A percentile compares a stretch with the other conserved stretches of the same genome.
phyloP scores from a whole-genome alignment of 2,329 filamentous ascomycete species.

The Pseudogymnoascus sp. region DNA sequence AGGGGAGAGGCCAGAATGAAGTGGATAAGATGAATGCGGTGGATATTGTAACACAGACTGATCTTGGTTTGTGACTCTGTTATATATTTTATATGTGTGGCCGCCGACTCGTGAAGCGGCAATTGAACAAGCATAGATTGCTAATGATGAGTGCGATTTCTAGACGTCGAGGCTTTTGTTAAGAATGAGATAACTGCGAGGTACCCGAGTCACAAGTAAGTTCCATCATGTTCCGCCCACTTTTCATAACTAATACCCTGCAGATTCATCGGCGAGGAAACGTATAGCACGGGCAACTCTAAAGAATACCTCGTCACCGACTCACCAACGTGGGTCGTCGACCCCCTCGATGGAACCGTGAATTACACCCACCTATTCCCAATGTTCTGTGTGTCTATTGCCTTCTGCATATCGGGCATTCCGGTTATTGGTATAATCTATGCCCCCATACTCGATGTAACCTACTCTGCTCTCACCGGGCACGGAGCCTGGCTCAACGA shows the following conservation, averaged over 20 bases:
- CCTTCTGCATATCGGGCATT: constrained; percentile 51
- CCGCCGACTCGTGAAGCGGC: background rate
- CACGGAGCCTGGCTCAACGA: constrained; percentile 52
- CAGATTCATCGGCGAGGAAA: constrained; percentile 72
- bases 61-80: constrained; percentile 48
- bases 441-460: constrained; percentile 61
- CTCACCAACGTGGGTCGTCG: constrained; percentile 66
- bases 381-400: constrained; percentile 76
- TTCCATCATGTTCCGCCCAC: background rate
- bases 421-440: constrained; percentile 66
- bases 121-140: constrained; percentile 13
- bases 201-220: constrained; percentile 62
- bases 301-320: constrained; percentile 60
- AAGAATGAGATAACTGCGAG: constrained; percentile 48
- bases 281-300: constrained; percentile 61
- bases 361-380: constrained; percentile 77
- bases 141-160: background rate
- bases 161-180: constrained; percentile 68
- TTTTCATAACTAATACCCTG: background rate
- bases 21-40: constrained; percentile 68
- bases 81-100: constrained; percentile 10
- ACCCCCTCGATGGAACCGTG: constrained; percentile 70
- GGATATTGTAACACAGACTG: constrained; percentile 71
- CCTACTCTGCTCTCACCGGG: constrained; percentile 61
- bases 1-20: constrained; percentile 19